Percentiles rank a stretch among this genome's conserved stretches.
Conservation (phyloP, 371 early-diverging fungal genomes). For the Syncephalis fuscata region DNA sequence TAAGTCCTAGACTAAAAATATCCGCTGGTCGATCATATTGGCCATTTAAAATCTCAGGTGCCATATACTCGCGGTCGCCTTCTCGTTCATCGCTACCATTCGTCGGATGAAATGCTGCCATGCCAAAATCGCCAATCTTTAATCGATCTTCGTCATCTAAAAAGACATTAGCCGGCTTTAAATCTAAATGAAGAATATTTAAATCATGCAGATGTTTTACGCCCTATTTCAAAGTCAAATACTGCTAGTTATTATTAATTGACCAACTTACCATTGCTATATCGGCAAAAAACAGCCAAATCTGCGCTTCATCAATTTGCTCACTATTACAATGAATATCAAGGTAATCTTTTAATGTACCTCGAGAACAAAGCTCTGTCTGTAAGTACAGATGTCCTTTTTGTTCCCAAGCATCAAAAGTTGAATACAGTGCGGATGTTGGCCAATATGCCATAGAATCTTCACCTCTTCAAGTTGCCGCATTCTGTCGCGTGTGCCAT, state of each 20-base stretch:
- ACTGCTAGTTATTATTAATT: not conserved
- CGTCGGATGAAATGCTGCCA: conserved; percentile 43
- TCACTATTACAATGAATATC: conserved; percentile 14
- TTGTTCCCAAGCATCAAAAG: conserved; percentile 85
- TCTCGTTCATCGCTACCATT: conserved; percentile 44
- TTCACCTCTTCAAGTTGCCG: conserved; percentile 64
- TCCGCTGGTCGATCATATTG: conserved; percentile 69
- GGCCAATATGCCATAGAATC: conserved; percentile 43
- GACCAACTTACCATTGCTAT: conserved; percentile 36
- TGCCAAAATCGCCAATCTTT: conserved; percentile 83
- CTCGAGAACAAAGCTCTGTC: conserved; percentile 66
- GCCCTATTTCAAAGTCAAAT: conserved; percentile 28
- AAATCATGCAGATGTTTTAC: conserved; percentile 52
- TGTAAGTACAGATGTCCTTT: conserved; percentile 72
- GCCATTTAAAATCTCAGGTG: conserved; percentile 76
- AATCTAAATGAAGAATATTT: conserved; percentile 63
- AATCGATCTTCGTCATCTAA: conserved; percentile 37
- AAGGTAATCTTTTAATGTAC: conserved; percentile 30
- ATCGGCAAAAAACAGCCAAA: conserved; percentile 69
- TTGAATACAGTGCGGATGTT: conserved; percentile 39
- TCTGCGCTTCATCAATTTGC: conserved; percentile 35
- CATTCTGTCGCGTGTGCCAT: conserved; percentile 54
- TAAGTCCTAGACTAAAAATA: conserved; percentile 86
- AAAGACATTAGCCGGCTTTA: conserved; percentile 81
- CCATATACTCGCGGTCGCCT: conserved; percentile 93